These are phyloP conservation scores for Nowakowskiella sp. DNA, from an alignment of 192 early-diverging fungal genomes.

Conservation along the genomic window DNA sequence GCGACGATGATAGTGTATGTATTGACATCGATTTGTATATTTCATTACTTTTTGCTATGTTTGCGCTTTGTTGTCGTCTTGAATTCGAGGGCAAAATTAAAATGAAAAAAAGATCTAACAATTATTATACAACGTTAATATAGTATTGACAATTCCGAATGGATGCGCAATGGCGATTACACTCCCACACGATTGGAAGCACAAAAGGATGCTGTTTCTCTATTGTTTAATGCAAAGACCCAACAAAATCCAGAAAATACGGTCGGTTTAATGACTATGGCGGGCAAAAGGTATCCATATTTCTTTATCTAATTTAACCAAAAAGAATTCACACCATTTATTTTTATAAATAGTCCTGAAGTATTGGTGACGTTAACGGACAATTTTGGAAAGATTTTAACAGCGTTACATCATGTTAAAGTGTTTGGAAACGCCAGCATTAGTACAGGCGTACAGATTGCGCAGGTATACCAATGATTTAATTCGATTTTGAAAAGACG, in stretches of 20 bases:
- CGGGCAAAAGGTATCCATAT: slow-evolving; percentile 66
- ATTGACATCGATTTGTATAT: neutral
- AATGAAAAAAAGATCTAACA: no score
- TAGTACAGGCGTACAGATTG: slow-evolving; percentile 86
- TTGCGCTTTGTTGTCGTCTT: neutral
- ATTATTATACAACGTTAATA: neutral
- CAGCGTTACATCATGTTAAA: slow-evolving; percentile 71
- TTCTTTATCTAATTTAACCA: neutral
- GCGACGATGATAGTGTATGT: slow-evolving; percentile 83
- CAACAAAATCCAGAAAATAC: slow-evolving; percentile 92
- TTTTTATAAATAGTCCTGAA: slow-evolving; percentile 56
- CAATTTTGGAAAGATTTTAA: slow-evolving; percentile 84
- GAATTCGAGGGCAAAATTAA: no score
- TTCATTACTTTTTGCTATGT: neutral
- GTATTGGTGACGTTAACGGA: slow-evolving; percentile 85
- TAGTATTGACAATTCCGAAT: slow-evolving; percentile 92
- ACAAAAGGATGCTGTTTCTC: slow-evolving; percentile 87
- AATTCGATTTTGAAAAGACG: neutral
- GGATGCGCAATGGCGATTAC: slow-evolving; percentile 98
- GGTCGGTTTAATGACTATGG: slow-evolving; percentile 90
- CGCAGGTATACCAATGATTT: slow-evolving; percentile 56
- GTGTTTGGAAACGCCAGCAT: slow-evolving; percentile 69
- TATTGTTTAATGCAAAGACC: slow-evolving; percentile 85
- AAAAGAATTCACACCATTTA: neutral
- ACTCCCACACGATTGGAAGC: slow-evolving; percentile 88